Base-by-base conservation (phyloP, 164 flowering plant genomes). In the Chimonanthus salicifolius region DNA sequence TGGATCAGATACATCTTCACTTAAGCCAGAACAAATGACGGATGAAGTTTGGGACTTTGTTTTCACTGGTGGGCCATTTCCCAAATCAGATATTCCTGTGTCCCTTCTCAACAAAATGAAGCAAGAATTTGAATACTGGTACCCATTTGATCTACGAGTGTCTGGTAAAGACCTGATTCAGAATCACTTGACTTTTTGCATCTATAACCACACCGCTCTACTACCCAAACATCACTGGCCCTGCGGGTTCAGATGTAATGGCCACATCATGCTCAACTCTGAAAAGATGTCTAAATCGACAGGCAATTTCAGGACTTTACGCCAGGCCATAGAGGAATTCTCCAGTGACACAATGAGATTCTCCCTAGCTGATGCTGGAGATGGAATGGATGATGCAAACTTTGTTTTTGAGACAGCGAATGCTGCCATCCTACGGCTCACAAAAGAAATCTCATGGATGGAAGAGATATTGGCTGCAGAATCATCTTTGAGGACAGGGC, bases 271-370 rank as follows among this genome's bases (percentile, higher is more conserved):
- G 98, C 85, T 94, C 67, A 94, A 94, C 78, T 82, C 94, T 9
- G 94, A 90, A 83, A 94, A 94, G 78, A 92, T 94, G 98, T 88
- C 97, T 69, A 94, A 94, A 84, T 89, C 94, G n/a, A 94, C 98
- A 3, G 98, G 98, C 16, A 94, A 94, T 79, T 92, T 94, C 84
- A 85, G 87, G 83, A 94, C 97, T 0, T 18, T 94, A 21, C 87
- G 89, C 33, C 82, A 94, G 81, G 88, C 97, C 8, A 91, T 94
- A 73, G 89, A 91, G 74, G 98, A 94, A 58, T 94, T 88, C 70
- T 88, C 97, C 50, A 90, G 97, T 54, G 97, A 92, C 84, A 97
- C 97, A 45, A 94, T 97, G n/a, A 83, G 97, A 62, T 92, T 92
- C 81, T 80, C 94, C 65, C 82, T 93, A 62, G 98, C 98, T 72